Base-by-base conservation (phyloP, 2,329 filamentous ascomycete species). In the Trichoderma koningiopsis region DNA sequence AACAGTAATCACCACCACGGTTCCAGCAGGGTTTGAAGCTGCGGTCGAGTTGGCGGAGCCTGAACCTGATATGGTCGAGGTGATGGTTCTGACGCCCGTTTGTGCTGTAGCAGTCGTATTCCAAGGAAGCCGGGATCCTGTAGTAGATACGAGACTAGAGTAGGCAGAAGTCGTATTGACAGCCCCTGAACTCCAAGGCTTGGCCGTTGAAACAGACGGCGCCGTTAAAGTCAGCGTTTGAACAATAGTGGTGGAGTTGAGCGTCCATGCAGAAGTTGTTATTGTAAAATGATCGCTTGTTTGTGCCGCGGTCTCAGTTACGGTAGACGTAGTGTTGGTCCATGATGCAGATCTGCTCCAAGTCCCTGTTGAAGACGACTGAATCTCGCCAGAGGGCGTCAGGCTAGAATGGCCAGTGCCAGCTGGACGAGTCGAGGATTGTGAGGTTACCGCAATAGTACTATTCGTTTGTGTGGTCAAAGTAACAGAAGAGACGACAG, bases 301-400 rank as follows among this genome's bases (percentile, higher is more conserved):
- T 40, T 60, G 29, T 33, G 40, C 1, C n/a, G 43, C 58, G 3
- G 69, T 70, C 55, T 58, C 66, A 31, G 66, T 65, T 37, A 56
- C 52, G 31, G 59, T 47, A n/a, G 59, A 61, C 8, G 65, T 65
- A 4, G 52, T 47, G 53, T 70, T 70, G 13, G 27, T 22, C 69
- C 69, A 70, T 16, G 52, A 61, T 3, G 14, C 60, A 16, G 69
- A 47, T 14, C 16, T 40, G 19, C 31, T 52, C 53, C 37, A 29
- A 24, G 68, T 65, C 24, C 16, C 19, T n/a, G 68, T 35, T 33
- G 68, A 69, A n/a, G 53, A 43, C 19, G 68, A 65, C 8, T 19
- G 5, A 31, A 65, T 64, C 60, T 69, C 59, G 5, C 52, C 53
- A 43, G 58, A 63, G 5, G 35, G 60, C 11, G 31, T 69, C 47